Percentiles rank a stretch among this genome's conserved stretches.
These are phyloP conservation scores for Gnetum montanum DNA, from an alignment of 75 land plant species.

Conservation along the genomic window DNA sequence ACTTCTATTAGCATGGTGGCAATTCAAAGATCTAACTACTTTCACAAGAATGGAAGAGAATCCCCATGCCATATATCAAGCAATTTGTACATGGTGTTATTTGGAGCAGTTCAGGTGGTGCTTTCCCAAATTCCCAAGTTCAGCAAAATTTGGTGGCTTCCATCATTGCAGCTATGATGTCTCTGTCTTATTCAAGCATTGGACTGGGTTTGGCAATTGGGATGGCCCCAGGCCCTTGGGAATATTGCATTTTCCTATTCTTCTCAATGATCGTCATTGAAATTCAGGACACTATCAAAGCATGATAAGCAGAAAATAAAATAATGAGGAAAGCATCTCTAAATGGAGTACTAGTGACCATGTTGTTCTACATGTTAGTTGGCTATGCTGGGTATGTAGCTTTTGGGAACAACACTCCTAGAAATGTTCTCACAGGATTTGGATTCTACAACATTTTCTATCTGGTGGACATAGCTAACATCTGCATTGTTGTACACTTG, in stretches of 20 bases:
- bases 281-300: constrained; percentile 20
- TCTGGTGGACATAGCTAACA: constrained; percentile 24
- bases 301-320: constrained; percentile 8
- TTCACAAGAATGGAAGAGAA: constrained; percentile 12
- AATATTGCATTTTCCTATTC: constrained; percentile 84
- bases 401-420: constrained; percentile 17
- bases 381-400: constrained; percentile 17
- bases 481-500: constrained; percentile 18
- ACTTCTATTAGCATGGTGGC: constrained; percentile 67
- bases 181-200: constrained; percentile 15
- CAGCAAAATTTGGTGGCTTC: constrained; percentile 22
- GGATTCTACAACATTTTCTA: constrained; percentile 27
- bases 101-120: constrained; percentile 17
- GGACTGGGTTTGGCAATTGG: constrained; percentile 21
- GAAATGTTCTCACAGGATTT: constrained; percentile 26
- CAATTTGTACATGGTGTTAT: constrained; percentile 17
- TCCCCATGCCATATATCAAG: constrained; percentile 17
- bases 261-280: constrained; percentile 64
- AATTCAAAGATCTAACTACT: constrained; percentile 17
- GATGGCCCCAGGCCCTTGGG: constrained; percentile 43
- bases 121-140: constrained; percentile 23
- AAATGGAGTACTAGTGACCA: not conserved
- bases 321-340: constrained; percentile 18
- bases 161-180: constrained; percentile 19
- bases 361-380: constrained; percentile 8